Percentiles rank a stretch among this genome's conserved stretches.
These are phyloP conservation scores for Lotmaria passim DNA, from an alignment of 208 protist genomes.

Conservation along the genomic window DNA sequence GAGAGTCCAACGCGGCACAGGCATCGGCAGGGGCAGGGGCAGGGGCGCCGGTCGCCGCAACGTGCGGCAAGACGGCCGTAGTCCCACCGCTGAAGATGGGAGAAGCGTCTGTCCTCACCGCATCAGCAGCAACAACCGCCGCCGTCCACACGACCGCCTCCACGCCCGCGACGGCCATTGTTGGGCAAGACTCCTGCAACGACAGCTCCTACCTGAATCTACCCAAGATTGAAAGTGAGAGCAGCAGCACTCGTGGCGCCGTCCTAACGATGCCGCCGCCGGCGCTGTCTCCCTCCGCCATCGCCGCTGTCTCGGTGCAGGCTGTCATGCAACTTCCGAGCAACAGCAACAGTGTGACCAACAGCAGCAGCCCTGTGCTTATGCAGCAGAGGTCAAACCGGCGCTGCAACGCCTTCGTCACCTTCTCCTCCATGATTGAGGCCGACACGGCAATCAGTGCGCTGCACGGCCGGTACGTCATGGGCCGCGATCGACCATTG, in stretches of 20 bases:
- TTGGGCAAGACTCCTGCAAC: conserved; percentile 4
- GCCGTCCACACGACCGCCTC: background rate
- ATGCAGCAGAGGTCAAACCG: background rate
- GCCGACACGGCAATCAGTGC: conserved; percentile 69
- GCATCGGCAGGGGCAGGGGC: background rate
- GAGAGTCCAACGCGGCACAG: background rate
- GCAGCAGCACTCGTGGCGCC: background rate
- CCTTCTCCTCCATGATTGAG: conserved; percentile 61
- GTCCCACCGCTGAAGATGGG: too few relatives aligned
- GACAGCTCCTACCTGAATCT: conserved; percentile 6
- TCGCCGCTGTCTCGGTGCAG: background rate
- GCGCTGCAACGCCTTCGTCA: conserved; percentile 57
- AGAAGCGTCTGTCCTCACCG: too few relatives aligned
- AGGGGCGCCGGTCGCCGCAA: background rate
- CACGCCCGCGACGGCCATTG: background rate
- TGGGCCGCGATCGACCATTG: conserved; percentile 66
- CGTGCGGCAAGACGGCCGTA: too few relatives aligned
- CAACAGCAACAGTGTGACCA: background rate
- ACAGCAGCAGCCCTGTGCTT: background rate
- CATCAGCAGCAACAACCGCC: background rate
- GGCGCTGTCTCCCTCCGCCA: background rate
- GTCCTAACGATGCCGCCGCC: background rate
- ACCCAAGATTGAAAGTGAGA: background rate
- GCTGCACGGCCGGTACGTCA: conserved; percentile 58
- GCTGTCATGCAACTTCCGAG: background rate